Evolutionary conservation across 768 basidiomycete species (phyloP), one percentile per base, ranked within the genome.

Genomic region (Glaciozyma antarctica): DNA sequence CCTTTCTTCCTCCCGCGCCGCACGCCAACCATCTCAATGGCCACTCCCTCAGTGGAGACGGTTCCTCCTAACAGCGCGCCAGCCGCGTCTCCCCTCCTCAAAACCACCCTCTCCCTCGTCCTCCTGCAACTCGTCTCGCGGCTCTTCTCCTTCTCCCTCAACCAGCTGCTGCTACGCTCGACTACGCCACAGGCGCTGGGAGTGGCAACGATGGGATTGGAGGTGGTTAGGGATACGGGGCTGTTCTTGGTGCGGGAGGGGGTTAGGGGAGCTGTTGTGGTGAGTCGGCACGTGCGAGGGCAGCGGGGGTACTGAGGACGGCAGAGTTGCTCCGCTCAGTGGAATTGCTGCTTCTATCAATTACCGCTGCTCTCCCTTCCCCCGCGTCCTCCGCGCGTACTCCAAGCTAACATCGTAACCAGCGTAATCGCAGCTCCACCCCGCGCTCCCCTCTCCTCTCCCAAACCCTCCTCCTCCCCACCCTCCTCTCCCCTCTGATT

Each of bases 191-290:
- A 83, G 43, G 87, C 86, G 19, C 93, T 90, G 74, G 81, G 94
- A 15, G 91, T 88, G 0, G 91, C 90, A 21, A 84, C 90, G 0
- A 88, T 99, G 67, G 93, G 95, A 73, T 91, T 98, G 76, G 95
- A 98, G 75, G 83, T 97, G 32, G 74, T 98, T 30, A 81, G 88
- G 54, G 88, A 86, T 71, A 91, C 91, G 16, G 88, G 93, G 72
- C 80, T 98, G 52, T 97, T 98, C 76, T 80, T 98, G 12, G 86
- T 87, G 43, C 81, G 95, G n/a, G 95, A 99, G 76, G 94, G 93
- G 22, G 82, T 98, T 12, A 82, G 95, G 48, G 89, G 87, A 75
- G 85, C 88, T 9, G 81, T 95, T 7, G 80, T 95, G 21, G 83
- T 92, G n/a, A 80, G 80, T 56, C 13, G 10, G 38, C 5, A 32